Conservation (phyloP, 192 early-diverging fungal genomes). For the Geranomyces michiganensis region DNA sequence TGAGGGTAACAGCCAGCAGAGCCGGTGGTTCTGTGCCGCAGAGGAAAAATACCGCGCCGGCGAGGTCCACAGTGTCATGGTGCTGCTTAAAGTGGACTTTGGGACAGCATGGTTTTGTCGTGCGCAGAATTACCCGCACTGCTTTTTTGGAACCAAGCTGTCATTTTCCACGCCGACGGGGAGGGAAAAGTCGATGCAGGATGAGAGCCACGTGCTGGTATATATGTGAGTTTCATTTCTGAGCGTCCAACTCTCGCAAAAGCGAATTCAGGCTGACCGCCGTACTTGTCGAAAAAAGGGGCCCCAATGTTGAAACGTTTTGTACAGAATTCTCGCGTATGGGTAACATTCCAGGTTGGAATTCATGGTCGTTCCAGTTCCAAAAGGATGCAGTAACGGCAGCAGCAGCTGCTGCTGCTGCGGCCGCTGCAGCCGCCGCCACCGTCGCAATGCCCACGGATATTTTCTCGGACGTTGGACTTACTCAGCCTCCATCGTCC, state of each 20-base stretch:
- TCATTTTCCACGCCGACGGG: slow-evolving; percentile 45
- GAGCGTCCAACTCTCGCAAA: neutral
- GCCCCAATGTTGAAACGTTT: slow-evolving; percentile 37
- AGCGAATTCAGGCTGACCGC: neutral
- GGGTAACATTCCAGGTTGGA: slow-evolving; percentile 47
- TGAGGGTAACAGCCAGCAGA: slow-evolving; percentile 22
- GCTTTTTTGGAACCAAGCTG: slow-evolving; percentile 39
- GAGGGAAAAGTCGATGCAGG: slow-evolving; percentile 41
- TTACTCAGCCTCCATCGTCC: neutral
- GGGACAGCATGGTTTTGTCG: slow-evolving; percentile 38
- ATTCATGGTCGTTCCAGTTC: slow-evolving; percentile 34
- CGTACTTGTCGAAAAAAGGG: slow-evolving; percentile 26
- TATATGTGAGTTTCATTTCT: slow-evolving; percentile 39
- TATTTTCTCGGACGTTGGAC: neutral
- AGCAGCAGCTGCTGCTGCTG: too few relatives aligned
- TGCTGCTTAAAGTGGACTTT: slow-evolving; percentile 42
- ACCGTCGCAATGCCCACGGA: neutral
- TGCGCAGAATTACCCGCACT: slow-evolving; percentile 44
- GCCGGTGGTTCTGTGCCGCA: slow-evolving; percentile 41
- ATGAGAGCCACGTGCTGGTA: slow-evolving; percentile 38
- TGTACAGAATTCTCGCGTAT: slow-evolving; percentile 34
- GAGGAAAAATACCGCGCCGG: slow-evolving; percentile 28
- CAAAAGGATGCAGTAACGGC: neutral
- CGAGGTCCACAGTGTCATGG: slow-evolving; percentile 37
- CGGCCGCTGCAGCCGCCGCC: neutral